These are phyloP conservation scores for Phytopythium chamaehyphon DNA, from an alignment of 352 stramenopile species.

Conservation along the genomic window DNA sequence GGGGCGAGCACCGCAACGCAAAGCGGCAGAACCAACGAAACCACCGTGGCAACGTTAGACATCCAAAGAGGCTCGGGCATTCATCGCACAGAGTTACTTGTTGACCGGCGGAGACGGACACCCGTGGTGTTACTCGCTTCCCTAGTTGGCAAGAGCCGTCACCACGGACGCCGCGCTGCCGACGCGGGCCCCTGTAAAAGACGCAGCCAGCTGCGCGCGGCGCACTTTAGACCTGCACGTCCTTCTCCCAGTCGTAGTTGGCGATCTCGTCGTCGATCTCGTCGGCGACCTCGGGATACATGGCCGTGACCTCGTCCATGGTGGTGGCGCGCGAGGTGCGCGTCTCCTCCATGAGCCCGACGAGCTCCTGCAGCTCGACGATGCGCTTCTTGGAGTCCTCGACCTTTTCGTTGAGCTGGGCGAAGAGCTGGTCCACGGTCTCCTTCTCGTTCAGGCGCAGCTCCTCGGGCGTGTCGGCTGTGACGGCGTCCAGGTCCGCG, in stretches of 20 bases:
- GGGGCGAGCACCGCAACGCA: too few species aligned
- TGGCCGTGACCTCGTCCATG: slow-evolving; percentile 80
- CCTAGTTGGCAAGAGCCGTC: neutral
- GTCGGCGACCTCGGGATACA: slow-evolving; percentile 82
- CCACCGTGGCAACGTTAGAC: too few species aligned
- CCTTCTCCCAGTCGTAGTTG: slow-evolving; percentile 89
- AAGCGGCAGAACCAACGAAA: too few species aligned
- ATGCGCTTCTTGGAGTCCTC: slow-evolving; percentile 84
- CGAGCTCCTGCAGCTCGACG: slow-evolving; percentile 81
- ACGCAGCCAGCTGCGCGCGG: slow-evolving; percentile 4
- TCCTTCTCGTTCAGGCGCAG: slow-evolving; percentile 77
- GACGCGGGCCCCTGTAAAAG: neutral
- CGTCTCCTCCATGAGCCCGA: slow-evolving; percentile 80
- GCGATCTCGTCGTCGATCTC: slow-evolving; percentile 89
- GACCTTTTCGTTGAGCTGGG: slow-evolving; percentile 77
- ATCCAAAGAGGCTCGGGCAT: too few species aligned
- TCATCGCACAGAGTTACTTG: too few species aligned
- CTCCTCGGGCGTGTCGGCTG: slow-evolving; percentile 39
- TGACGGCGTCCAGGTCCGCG: slow-evolving; percentile 61
- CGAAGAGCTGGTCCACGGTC: slow-evolving; percentile 69
- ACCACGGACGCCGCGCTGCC: neutral
- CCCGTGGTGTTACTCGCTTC: slow-evolving; percentile 4
- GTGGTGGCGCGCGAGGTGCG: slow-evolving; percentile 81
- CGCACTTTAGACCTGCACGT: slow-evolving; percentile 73
- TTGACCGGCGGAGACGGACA: slow-evolving; percentile 2